These are phyloP conservation scores for Ammopiptanthus mongolicus DNA, from an alignment of 306 rosid species.

Conservation along the genomic window DNA sequence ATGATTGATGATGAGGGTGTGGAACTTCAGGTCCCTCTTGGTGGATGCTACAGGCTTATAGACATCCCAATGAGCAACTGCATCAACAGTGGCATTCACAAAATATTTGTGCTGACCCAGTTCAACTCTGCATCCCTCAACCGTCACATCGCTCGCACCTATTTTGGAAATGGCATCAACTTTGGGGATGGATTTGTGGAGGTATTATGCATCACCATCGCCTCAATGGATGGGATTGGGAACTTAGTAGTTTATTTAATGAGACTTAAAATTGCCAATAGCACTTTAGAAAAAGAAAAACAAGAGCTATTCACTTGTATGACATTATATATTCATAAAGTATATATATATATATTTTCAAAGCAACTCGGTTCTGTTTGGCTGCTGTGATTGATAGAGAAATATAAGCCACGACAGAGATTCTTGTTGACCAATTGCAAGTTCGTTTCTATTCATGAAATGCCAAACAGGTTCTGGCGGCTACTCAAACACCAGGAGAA, in stretches of 20 bases:
- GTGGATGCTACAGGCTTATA: conserved; percentile 92
- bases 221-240: neutral
- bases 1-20: neutral
- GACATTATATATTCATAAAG: no score
- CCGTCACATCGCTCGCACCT: conserved; percentile 82
- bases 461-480: conserved; percentile 84
- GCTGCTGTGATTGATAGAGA: conserved; percentile 14
- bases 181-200: conserved; percentile 94
- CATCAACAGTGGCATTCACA: conserved; percentile 84
- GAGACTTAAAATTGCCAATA: neutral
- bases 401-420: conserved; percentile 3
- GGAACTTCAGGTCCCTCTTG: conserved; percentile 75
- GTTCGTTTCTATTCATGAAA: conserved; percentile 17
- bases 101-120: conserved; percentile 82
- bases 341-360: neutral
- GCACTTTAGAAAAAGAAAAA: no score
- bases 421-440: neutral
- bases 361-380: neutral
- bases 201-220: conserved; percentile 42
- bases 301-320: no score
- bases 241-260: neutral
- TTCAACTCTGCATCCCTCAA: conserved; percentile 92
- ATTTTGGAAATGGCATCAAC: conserved; percentile 81
- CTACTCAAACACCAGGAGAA: conserved; percentile 93
- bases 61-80: conserved; percentile 98